Evolutionary conservation across 495 filamentous ascomycete species (phyloP).

Genomic region (Penicillium taxi): DNA sequence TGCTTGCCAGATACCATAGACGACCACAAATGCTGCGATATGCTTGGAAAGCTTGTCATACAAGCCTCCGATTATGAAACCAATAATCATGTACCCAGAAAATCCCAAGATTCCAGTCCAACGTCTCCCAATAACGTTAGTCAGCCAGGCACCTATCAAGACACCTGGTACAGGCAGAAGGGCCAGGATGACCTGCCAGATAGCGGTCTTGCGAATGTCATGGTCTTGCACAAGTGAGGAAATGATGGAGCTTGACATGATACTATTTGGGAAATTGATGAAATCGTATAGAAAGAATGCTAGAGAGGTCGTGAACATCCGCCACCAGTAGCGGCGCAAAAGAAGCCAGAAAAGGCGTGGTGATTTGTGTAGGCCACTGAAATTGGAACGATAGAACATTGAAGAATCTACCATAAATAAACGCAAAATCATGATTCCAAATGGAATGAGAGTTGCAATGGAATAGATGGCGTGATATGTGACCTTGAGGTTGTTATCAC

Average conservation of each 20-base stretch:
- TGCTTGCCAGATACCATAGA: conserved; percentile 30
- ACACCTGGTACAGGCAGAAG: conserved; percentile 31
- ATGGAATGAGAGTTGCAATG: conserved; percentile 25
- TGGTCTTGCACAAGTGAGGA: conserved; percentile 25
- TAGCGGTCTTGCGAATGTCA: conserved; percentile 26
- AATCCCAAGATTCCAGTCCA: conserved; percentile 29
- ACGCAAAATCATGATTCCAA: conserved; percentile 22
- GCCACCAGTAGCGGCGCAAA: conserved; percentile 20
- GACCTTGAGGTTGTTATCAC: conserved; percentile 24
- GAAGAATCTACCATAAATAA: conserved; percentile 30
- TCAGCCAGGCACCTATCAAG: conserved; percentile 26
- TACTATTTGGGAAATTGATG: conserved; percentile 32
- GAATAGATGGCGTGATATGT: conserved; percentile 29
- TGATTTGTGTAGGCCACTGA: conserved; percentile 15
- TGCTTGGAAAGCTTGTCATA: conserved; percentile 23
- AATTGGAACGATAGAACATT: conserved; percentile 26
- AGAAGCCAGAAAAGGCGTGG: conserved; percentile 21
- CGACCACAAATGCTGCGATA: conserved; percentile 30
- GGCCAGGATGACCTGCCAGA: conserved; percentile 32
- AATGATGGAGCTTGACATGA: conserved; percentile 36
- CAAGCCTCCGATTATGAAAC: conserved; percentile 28
- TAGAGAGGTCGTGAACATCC: conserved; percentile 23
- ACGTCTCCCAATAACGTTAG: conserved; percentile 25
- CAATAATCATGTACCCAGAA: conserved; percentile 25
- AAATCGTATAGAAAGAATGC: conserved; percentile 34